Evolutionary conservation across 2,329 filamentous ascomycete genomes (phyloP), one percentile per base, ranked within the genome.

Genomic region (Diaporthe citri): DNA sequence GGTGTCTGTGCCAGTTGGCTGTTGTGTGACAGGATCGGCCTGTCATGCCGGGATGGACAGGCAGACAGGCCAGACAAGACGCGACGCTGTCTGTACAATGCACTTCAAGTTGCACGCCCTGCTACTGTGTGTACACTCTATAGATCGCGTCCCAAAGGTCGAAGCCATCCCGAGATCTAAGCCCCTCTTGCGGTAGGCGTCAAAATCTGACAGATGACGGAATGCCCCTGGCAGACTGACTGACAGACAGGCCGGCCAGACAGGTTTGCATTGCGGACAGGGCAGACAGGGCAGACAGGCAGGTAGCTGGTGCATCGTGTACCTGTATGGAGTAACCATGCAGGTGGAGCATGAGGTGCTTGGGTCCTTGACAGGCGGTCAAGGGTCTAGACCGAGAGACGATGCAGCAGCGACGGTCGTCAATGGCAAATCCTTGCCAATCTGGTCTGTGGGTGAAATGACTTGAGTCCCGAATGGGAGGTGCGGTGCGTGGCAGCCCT

Each of bases 341-440:
- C 31, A 52, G 43, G 46, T 67, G 64, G 64, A 52, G 46, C 13
- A 22, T 22, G 8, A 25, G 4, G 13, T 67, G 25, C n/a, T 52
- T 52, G 46, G 64, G 46, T 20, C 64, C 46, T 73, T 52, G 71
- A 73, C 43, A 62, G 74, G 74, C 74, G 74, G 74, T 75, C 74
- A 70, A 59, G 56, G 70, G 69, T 67, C 64, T 52, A 52, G 64
- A 52, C 64, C 64, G n/a, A 67, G 13, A 25, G 34, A 22, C 43
- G 43, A 67, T 39, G 64, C 46, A 39, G 31, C 64, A 20, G 15
- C 13, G n/a, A 67, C 64, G 31, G n/a, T n/a, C 64, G 10, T 67
- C 46, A 8, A 67, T 17, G 46, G 64, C 34, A 67, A 51, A 67
- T 67, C 64, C 64, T 52, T 67, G 64, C 64, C 62, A 22, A 25